Base-by-base conservation (phyloP, 306 rosid genomes). In the Prunus fruticosa region DNA sequence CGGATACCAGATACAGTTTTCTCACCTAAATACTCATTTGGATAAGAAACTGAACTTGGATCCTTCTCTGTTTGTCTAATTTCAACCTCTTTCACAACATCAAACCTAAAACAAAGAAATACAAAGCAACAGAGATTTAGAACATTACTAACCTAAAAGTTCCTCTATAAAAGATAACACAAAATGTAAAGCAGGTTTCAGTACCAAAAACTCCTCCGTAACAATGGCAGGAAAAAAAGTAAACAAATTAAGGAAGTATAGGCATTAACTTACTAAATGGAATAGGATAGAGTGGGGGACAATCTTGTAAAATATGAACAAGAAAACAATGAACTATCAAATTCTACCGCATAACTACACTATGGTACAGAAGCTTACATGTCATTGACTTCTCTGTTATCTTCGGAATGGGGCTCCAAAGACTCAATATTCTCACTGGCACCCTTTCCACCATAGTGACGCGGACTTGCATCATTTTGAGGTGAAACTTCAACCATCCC, bases 41-140 rank as follows among this genome's bases (percentile, higher is more conserved):
- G 86, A 82, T 79, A 73, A 16, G 91, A 82, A 67, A 76, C 51
- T 51, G 87, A 93, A 75, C 83, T 73, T 80, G 84, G 74, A 82
- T 82, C 86, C 72, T 81, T 86, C 58, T 49, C 82, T 27, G 78
- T 53, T 19, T 58, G 90, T 72, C 83, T 72, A 76, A 71, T 75
- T 28, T 76, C 66, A 27, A 64, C 82, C 80, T 81, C 93, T 74
- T 79, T 79, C 80, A 82, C 80, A 56, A 70, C 80, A 68, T 69
- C 85, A 74, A 67, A 30, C 86, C 98, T 94, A 74, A 67, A 69
- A 82, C 60, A 82, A 63, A 67, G 74, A 47, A 69, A 66, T 28
- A 60, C 19, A 8, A 49, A 15, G 54, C 28, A 80, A 78, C 56
- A 71, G 69, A 64, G 65, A 76, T 52, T 78, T 38, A 51, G 74